Percentiles rank a stretch among this genome's conserved stretches.
Conservation (phyloP, 2,329 filamentous ascomycete genomes). For the Trichoderma endophyticum region DNA sequence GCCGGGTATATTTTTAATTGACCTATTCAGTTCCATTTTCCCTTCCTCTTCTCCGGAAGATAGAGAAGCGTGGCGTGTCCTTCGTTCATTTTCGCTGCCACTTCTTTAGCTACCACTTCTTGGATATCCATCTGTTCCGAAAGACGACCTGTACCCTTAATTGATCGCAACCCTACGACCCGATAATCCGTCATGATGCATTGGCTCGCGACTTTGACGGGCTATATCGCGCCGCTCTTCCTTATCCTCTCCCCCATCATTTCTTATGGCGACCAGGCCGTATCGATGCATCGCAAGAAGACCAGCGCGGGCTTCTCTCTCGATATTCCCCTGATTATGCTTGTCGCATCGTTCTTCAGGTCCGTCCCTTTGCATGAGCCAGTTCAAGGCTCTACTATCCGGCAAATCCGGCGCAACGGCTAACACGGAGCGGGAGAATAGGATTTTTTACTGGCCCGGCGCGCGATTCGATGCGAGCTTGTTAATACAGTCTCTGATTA, state of each 20-base stretch:
- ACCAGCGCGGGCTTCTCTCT: conserved; percentile 67
- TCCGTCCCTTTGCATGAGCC: conserved; percentile 32
- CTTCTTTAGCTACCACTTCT: not conserved
- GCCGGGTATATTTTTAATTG: not conserved
- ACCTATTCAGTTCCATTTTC: not conserved
- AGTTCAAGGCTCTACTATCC: not conserved
- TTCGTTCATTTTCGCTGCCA: not conserved
- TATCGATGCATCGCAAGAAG: conserved; percentile 61
- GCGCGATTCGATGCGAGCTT: conserved; percentile 62
- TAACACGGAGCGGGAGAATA: conserved; percentile 31
- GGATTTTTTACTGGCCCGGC: conserved; percentile 69
- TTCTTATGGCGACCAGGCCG: conserved; percentile 63
- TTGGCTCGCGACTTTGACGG: conserved; percentile 49
- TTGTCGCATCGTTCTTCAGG: conserved; percentile 65
- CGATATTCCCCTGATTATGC: conserved; percentile 70
- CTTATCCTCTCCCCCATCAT: conserved; percentile 61
- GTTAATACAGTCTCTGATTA: conserved; percentile 62
- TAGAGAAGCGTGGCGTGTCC: not conserved
- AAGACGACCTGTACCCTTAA: not conserved
- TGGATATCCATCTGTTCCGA: conserved; percentile 7
- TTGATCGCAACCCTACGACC: not conserved
- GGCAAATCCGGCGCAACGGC: not conserved
- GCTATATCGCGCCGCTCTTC: conserved; percentile 60
- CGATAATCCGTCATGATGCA: conserved; percentile 28
- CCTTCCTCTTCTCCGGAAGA: not conserved